Evolutionary conservation across 1,284 basidiomycete species (phyloP).

Genomic region (Leucoagaricus sp.): DNA sequence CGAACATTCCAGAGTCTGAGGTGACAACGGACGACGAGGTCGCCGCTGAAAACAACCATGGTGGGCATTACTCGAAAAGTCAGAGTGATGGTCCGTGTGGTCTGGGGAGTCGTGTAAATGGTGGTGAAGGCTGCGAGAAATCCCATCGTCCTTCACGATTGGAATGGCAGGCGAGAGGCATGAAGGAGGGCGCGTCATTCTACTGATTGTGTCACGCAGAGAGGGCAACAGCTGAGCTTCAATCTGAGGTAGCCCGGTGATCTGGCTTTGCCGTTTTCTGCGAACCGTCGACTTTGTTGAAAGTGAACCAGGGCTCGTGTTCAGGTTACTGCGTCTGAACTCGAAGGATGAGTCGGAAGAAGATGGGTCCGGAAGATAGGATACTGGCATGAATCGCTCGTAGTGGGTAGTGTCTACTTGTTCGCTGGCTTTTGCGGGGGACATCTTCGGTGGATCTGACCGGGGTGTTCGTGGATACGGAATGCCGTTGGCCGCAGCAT

Average conservation of each 20-base stretch:
- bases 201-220: conserved; percentile 66
- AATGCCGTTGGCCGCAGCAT: conserved; percentile 14
- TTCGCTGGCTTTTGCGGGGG: not conserved
- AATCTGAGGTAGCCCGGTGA: conserved; percentile 53
- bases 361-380: conserved; percentile 26
- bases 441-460: conserved; percentile 7
- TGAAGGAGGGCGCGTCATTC: conserved; percentile 59
- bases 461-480: conserved; percentile 6
- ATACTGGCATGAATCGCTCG: conserved; percentile 25
- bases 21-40: not conserved
- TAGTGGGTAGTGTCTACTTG: conserved; percentile 14
- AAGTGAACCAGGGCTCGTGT: conserved; percentile 17
- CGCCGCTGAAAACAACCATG: not conserved
- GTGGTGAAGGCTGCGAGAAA: too few species aligned
- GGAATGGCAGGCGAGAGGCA: not conserved
- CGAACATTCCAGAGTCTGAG: not conserved
- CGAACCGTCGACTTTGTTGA: conserved; percentile 20
- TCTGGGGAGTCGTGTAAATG: not conserved
- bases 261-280: conserved; percentile 44
- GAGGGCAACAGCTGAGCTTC: conserved; percentile 68
- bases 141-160: not conserved
- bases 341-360: conserved; percentile 35
- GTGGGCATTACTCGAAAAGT: conserved; percentile 8
- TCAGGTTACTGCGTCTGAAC: conserved; percentile 18
- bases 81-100: not conserved